Conservation (phyloP, 2,329 filamentous ascomycete genomes). For the Cadophora luteo-olivacea region DNA sequence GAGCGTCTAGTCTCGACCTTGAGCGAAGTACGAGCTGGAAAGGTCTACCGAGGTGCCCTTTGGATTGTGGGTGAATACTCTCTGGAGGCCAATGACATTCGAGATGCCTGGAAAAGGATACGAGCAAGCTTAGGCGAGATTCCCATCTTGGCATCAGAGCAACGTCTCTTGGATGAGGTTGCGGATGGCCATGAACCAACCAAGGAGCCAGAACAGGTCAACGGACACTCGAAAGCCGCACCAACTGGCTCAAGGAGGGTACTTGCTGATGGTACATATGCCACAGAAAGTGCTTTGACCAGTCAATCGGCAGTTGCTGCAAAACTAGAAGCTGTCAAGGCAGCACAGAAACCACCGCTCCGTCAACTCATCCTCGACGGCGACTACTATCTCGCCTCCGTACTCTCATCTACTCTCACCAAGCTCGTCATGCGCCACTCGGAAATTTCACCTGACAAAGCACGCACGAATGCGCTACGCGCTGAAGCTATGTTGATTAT, state of each 20-base stretch:
- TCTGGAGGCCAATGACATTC: constrained; percentile 89
- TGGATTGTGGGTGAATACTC: constrained; percentile 99
- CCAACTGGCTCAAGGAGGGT: constrained; percentile 89
- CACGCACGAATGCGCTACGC: constrained; percentile 89
- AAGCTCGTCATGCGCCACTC: constrained; percentile 98
- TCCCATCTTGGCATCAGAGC: constrained; percentile 93
- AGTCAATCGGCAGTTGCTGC: constrained; percentile 90
- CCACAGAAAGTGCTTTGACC: constrained; percentile 93
- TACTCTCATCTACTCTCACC: constrained; percentile 93
- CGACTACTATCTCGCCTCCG: constrained; percentile 94
- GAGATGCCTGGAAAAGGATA: constrained; percentile 96
- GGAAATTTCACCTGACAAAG: constrained; percentile 85
- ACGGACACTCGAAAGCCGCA: constrained; percentile 79
- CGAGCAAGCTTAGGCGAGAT: constrained; percentile 94
- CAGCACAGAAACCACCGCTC: constrained; percentile 93
- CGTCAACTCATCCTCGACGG: constrained; percentile 95
- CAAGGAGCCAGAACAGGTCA: constrained; percentile 69
- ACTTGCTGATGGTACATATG: constrained; percentile 95
- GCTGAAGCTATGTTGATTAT: constrained; percentile 99
- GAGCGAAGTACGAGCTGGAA: constrained; percentile 91
- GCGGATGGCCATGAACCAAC: constrained; percentile 70
- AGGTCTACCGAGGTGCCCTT: constrained; percentile 94
- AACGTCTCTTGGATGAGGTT: constrained; percentile 86
- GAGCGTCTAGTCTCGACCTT: constrained; percentile 88
- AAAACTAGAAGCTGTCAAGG: constrained; percentile 94